Conservation (phyloP, 2,329 filamentous ascomycete genomes). For the Pseudocercospora pini-densiflorae region DNA sequence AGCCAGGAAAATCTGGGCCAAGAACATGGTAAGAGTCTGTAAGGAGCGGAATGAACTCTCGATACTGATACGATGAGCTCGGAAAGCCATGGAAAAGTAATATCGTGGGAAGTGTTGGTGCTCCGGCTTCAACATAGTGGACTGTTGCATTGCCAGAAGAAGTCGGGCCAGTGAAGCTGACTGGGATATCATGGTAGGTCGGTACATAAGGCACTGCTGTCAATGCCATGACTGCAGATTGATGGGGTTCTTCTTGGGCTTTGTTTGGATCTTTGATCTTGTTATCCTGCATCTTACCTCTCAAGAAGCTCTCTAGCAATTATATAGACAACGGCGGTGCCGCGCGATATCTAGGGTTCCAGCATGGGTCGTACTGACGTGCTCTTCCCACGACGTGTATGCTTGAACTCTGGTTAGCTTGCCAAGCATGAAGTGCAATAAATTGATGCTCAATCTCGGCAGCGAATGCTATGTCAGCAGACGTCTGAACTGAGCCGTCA, state of each 20-base stretch:
- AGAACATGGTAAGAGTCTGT: conserved; percentile 51
- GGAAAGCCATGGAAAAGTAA: conserved; percentile 55
- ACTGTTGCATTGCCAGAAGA: conserved; percentile 23
- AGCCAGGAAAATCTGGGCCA: conserved; percentile 65
- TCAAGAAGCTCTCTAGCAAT: background rate
- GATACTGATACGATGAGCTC: conserved; percentile 52
- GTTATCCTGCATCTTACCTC: background rate
- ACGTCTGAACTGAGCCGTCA: too few relatives aligned
- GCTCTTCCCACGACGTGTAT: background rate
- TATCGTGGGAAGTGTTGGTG: conserved; percentile 40
- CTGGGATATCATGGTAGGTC: conserved; percentile 22
- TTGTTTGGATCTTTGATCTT: background rate
- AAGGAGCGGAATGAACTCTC: conserved; percentile 52
- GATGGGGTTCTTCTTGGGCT: background rate
- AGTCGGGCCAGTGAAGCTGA: conserved; percentile 18
- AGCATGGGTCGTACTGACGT: background rate
- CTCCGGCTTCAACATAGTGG: conserved; percentile 31
- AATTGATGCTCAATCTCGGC: background rate
- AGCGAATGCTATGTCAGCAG: conserved; percentile 2
- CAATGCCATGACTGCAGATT: conserved; percentile 5
- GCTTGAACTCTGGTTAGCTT: background rate
- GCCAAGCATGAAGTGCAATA: background rate
- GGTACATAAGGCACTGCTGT: conserved; percentile 16
- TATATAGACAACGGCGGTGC: background rate
- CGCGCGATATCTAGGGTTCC: background rate